Evolutionary conservation across 176 grass and related monocot genomes (phyloP).

Genomic region (Calamus simplicifolius): DNA sequence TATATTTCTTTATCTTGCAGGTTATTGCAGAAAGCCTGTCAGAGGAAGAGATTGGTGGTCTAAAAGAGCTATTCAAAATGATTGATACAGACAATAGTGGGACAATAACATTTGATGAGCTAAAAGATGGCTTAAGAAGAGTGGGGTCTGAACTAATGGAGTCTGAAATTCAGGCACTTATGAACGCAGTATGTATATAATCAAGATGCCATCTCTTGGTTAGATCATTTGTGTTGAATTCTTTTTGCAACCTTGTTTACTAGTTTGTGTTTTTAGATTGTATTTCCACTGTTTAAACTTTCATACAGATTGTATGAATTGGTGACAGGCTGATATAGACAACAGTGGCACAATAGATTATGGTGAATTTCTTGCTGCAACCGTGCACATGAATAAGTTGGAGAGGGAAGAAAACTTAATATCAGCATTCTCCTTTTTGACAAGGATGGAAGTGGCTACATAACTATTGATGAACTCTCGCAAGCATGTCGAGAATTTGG

Average conservation of each 20-base stretch:
- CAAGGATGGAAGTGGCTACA: conserved; percentile 97
- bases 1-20: conserved; percentile 22
- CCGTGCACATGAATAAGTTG: conserved; percentile 94
- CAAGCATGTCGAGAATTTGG: conserved; percentile 87
- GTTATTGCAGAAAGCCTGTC: conserved; percentile 98
- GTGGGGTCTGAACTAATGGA: conserved; percentile 96
- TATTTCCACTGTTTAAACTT: too few relatives aligned
- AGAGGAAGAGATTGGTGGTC: conserved; percentile 97
- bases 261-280: too few relatives aligned
- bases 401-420: conserved; percentile 92
- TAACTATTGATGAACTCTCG: conserved; percentile 95
- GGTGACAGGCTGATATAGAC: conserved; percentile 63
- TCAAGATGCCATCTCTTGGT: too few relatives aligned
- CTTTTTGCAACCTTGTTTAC: too few relatives aligned
- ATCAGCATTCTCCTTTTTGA: conserved; percentile 94
- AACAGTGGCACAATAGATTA: conserved; percentile 98
- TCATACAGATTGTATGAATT: too few relatives aligned
- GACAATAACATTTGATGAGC: conserved; percentile 95
- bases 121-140: conserved; percentile 81
- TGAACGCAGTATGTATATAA: conserved; percentile 72
- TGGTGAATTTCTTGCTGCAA: conserved; percentile 98
- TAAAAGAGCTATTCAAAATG: conserved; percentile 91
- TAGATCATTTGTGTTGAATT: too few relatives aligned
- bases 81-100: conserved; percentile 97
- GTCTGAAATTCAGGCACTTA: conserved; percentile 92